Conservation (phyloP, 371 early-diverging fungal genomes). For the Mortierella sp. region DNA sequence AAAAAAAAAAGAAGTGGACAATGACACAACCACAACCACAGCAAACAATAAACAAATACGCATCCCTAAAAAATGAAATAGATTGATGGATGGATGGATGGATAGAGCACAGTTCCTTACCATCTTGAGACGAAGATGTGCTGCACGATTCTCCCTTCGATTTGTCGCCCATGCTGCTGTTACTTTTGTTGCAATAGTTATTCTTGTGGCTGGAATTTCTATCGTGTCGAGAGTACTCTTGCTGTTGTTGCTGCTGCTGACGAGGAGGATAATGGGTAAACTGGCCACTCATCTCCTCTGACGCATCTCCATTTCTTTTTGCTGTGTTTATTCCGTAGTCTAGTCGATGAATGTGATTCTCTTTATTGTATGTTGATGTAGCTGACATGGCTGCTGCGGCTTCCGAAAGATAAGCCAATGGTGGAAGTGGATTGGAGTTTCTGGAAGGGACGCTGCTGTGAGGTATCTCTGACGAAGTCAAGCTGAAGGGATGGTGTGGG, state of each 20-base stretch:
- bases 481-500: constrained; percentile 22
- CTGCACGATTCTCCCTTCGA: background rate
- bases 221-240: background rate
- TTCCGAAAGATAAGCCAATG: constrained; percentile 24
- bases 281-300: background rate
- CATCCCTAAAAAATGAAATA: background rate
- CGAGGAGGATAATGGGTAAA: too few relatives aligned
- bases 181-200: too few relatives aligned
- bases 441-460: background rate
- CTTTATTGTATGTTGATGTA: background rate
- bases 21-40: too few relatives aligned
- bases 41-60: background rate
- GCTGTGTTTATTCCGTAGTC: background rate
- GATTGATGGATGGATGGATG: constrained; percentile 1
- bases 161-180: background rate
- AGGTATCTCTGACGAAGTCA: background rate
- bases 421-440: constrained; percentile 3
- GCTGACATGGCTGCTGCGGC: constrained; percentile 18
- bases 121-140: background rate
- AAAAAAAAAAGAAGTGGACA: background rate
- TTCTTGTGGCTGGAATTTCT: background rate
- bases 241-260: background rate
- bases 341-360: background rate
- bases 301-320: background rate
- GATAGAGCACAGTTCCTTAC: background rate